Evolutionary conservation across 2,329 filamentous ascomycete genomes (phyloP), one percentile per base, ranked within the genome.

Genomic region (Ustilaginoidea virens): DNA sequence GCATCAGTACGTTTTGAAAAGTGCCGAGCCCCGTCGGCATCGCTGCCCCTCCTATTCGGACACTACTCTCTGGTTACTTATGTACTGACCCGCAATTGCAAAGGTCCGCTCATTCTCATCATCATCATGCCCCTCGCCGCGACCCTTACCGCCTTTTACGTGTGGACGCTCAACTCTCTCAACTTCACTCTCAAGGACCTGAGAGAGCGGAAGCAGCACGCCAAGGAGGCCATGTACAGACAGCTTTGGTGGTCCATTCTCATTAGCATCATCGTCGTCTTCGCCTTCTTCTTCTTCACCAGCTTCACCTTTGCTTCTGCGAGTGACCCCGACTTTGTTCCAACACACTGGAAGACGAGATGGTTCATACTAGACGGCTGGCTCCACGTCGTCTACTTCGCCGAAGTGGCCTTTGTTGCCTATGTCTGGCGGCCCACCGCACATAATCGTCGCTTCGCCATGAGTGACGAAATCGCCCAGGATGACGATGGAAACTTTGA

Each of bases 161-260:
- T 98, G 36, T 98, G 90, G 90, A 98, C 90, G 0, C 66, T 98
- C 39, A 96, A 94, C 59, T 92, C 86, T 14, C 68, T 98, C 33
- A 93, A 87, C 52, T 66, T 78, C 33, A 98, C 90, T 0, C 87
- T 96, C 60, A 96, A 94, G 56, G 87, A 96, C 45, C 68, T 98
- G n/a, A 69, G 80, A 31, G 82, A 93, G 46, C 77, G 90, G 39
- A 94, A 93, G 56, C 90, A 98, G 56, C 78, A 80, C 43, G 77
- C 79, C 43, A 98, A 98, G 52, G 83, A 86, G 27, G 56, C 71
- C 55, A 98, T 98, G 92, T 98, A 96, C 58, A 86, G 80, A 58
- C 92, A 92, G 53, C 72, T 98, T 10, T 98, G 92, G 86, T 98
- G 86, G 86, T 87, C 83, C 51, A 93, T 98, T 35, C 65, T 98